A percentile compares a stretch with the other conserved stretches of the same genome.
Conservation (phyloP, 2,329 filamentous ascomycete genomes). For the Myrmaecium sp. region DNA sequence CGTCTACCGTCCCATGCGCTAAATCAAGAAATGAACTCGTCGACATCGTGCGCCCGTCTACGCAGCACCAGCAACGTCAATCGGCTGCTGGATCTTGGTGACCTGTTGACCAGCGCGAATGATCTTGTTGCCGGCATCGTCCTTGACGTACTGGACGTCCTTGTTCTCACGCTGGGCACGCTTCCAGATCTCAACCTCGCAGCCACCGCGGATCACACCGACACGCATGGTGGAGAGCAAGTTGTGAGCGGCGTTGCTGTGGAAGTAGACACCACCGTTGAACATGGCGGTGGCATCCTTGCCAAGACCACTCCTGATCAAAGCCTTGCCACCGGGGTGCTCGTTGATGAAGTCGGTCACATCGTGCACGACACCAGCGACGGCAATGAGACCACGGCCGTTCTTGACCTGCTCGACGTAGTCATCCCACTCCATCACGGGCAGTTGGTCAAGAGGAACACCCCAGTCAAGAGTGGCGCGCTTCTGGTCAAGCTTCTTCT, state of each 20-base stretch:
- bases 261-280: conserved; percentile 26
- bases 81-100: conserved; percentile 66
- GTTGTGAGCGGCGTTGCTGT: conserved; percentile 26
- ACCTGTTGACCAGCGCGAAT: conserved; percentile 73
- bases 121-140: conserved; percentile 65
- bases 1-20: conserved; percentile 1
- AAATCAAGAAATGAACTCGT: conserved; percentile 1
- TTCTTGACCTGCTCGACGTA: conserved; percentile 26
- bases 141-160: conserved; percentile 63
- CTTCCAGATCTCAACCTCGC: conserved; percentile 29
- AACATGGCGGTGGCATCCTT: conserved; percentile 28
- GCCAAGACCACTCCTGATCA: conserved; percentile 24
- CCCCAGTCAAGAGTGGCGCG: conserved; percentile 26
- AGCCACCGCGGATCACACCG: conserved; percentile 25
- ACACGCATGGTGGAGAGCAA: conserved; percentile 26
- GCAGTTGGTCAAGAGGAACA: conserved; percentile 25
- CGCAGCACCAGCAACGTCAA: conserved; percentile 70
- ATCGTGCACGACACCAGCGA: conserved; percentile 26
- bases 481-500: conserved; percentile 30
- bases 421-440: conserved; percentile 27
- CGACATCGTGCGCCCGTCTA: conserved; percentile 22
- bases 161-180: conserved; percentile 35
- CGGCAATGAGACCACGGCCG: conserved; percentile 23
- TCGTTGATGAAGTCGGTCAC: conserved; percentile 26
- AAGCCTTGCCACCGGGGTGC: conserved; percentile 25